Evolutionary conservation across 768 basidiomycete species (phyloP).

Genomic region (Sarcomyxa edulis): DNA sequence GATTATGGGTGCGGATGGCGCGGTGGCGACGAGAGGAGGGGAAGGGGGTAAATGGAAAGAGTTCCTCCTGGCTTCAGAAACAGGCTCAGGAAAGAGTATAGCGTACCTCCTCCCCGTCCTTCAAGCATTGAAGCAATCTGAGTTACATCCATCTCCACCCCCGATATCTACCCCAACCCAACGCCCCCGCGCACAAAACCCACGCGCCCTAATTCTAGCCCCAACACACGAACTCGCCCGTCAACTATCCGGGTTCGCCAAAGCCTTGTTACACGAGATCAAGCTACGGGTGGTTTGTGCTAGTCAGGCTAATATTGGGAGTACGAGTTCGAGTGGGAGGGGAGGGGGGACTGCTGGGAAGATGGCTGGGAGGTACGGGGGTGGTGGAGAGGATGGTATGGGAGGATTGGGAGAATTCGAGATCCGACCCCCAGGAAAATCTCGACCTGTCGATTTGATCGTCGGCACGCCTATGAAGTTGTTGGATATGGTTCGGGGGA

Average conservation of each 20-base stretch:
- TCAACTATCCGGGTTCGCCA: constrained; percentile 72
- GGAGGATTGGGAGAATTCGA: constrained; percentile 20
- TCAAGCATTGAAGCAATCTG: constrained; percentile 68
- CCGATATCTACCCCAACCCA: constrained; percentile 1
- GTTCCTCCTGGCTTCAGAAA: constrained; percentile 80
- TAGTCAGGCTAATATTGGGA: constrained; percentile 49
- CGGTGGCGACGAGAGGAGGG: background rate
- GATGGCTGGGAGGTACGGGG: constrained; percentile 35
- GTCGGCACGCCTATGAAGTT: constrained; percentile 67
- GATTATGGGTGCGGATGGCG: constrained; percentile 33
- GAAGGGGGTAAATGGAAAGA: constrained; percentile 29
- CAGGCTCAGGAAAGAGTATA: constrained; percentile 88
- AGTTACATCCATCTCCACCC: constrained; percentile 24
- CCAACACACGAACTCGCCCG: constrained; percentile 89
- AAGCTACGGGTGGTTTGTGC: constrained; percentile 75
- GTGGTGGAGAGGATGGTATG: constrained; percentile 10
- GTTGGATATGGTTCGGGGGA: constrained; percentile 55
- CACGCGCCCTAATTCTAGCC: constrained; percentile 76
- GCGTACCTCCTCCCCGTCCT: constrained; percentile 86
- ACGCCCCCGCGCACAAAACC: constrained; percentile 33
- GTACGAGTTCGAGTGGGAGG: constrained; percentile 7
- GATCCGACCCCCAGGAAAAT: constrained; percentile 10
- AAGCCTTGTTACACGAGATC: constrained; percentile 64
- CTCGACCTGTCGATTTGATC: constrained; percentile 43
- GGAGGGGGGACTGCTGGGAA: constrained; percentile 40